Evolutionary conservation across 345 rosid genomes (phyloP).

Genomic region (Noccaea bulbosa): DNA sequence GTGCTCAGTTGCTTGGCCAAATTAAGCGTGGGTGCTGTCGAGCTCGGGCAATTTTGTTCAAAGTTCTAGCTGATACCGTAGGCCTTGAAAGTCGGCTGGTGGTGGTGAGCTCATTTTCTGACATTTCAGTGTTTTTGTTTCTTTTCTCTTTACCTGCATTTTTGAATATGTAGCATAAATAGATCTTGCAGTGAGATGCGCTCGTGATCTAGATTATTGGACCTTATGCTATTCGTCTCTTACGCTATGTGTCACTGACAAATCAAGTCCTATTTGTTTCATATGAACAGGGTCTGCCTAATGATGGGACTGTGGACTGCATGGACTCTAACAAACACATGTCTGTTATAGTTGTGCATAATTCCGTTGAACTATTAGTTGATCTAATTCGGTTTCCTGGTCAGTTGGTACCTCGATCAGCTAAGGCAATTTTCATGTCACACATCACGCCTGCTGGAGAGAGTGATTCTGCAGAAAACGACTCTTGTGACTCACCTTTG

Average conservation of each 20-base stretch:
- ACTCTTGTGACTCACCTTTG: constrained; percentile 97
- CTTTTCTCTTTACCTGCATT: background rate
- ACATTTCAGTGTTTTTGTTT: background rate
- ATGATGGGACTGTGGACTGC: constrained; percentile 81
- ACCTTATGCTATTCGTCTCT: background rate
- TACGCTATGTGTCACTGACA: background rate
- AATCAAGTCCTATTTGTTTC: constrained; percentile 18
- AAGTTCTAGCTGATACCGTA: constrained; percentile 92
- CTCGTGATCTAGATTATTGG: too few species aligned
- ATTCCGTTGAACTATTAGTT: constrained; percentile 84
- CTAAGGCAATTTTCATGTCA: constrained; percentile 87
- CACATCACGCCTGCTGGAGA: constrained; percentile 91
- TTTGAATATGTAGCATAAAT: background rate
- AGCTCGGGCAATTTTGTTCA: constrained; percentile 91
- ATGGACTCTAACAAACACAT: constrained; percentile 82
- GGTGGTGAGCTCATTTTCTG: constrained; percentile 70
- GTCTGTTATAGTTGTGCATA: constrained; percentile 84
- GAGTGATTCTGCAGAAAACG: constrained; percentile 98
- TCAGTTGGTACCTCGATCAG: constrained; percentile 79
- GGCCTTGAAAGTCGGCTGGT: constrained; percentile 91
- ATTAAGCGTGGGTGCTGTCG: constrained; percentile 91
- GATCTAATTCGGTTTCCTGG: constrained; percentile 98
- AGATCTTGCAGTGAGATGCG: background rate
- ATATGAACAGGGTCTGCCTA: constrained; percentile 80
- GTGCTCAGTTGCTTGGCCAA: constrained; percentile 91